Evolutionary conservation across 768 basidiomycete genomes (phyloP), one percentile per base, ranked within the genome.

Genomic region (Suillus americanus): DNA sequence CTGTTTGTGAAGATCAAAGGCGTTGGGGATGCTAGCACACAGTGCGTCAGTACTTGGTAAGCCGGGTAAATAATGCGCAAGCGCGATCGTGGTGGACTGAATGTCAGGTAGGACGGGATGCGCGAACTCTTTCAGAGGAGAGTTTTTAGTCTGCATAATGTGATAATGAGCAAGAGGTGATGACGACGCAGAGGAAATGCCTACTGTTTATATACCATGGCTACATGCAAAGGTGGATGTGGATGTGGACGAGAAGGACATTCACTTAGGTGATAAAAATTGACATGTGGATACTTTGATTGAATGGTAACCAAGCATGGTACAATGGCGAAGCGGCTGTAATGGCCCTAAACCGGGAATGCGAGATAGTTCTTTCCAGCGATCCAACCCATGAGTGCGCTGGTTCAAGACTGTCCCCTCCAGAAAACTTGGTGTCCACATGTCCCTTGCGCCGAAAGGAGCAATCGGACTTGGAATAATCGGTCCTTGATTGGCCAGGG

Each of bases 381-480:
- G 85, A 75, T 67, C 51, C 75, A 70, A 77, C 77, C 79, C 85
- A 82, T 80, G 76, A 84, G 91, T 86, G 91, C 91, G 91, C 91
- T 90, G 88, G 89, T 92, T 92, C 91, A 89, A 92, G 89, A 83
- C 90, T 84, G 87, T 87, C 89, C 89, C 90, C 91, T 92, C 90
- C 89, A 86, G 91, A 93, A 91, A 92, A 92, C 89, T 93, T 92
- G 90, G 91, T 89, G 78, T 83, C 85, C 88, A 84, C 85, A 84
- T 67, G 83, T 83, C 78, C 81, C 79, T 83, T 85, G 81, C 77
- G 66, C 75, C 83, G 87, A 78, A 92, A 87, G 85, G 78, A 40
- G 75, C 85, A 88, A 82, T 65, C 70, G 82, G 76, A 79, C 84
- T 86, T 88, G 89, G 91, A 89, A 89, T 92, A 92, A 92, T 89